Evolutionary conservation across 768 basidiomycete genomes (phyloP), one percentile per base, ranked within the genome.

Genomic region (Pleurotus tuber-regium): DNA sequence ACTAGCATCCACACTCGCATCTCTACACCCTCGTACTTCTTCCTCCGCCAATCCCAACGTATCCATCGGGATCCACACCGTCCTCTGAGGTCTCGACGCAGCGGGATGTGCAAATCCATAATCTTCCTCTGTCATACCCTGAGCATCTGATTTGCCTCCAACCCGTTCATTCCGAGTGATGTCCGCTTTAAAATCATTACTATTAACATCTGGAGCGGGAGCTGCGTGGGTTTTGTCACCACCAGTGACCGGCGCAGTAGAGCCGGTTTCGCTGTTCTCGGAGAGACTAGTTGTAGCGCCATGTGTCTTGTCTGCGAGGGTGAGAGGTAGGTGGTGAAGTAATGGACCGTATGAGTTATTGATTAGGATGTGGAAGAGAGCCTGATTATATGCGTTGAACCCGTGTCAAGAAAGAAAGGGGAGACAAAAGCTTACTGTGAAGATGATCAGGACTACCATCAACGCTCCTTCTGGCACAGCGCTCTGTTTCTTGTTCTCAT

Each of bases 71-170:
- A 98, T 66, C 96, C 96, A 98, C 26, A 98, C 71, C 4, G 82
- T 74, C 55, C 85, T 76, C 68, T 93, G 90, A 41, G 88, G 82
- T 44, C 82, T 68, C 55, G 73, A 80, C 50, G 81, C 76, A 5
- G 92, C 92, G 12, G 96, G 96, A 60, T 96, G 96, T 40, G 88
- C 84, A 70, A 96, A 98, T 10, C 87, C 86, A 60, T 84, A 83
- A 43, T 80, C 68, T 3, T 72, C 71, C 40, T 73, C 70, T 14
- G 47, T 23, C 29, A 43, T 7, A 7, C 46, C 46, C 14, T 14
- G 46, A 1, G 46, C n/a, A 35, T 48, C 46, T 7, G 38, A 26
- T 23, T 61, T 54, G 4, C 54, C 39, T 30, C 16, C 31, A 14
- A 24, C 46, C 3, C 39, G 38, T 31, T 59, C 43, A 24, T 54